Evolutionary conservation across 176 grass and related monocot genomes (phyloP).

Genomic region (Sorghum bicolor): DNA sequence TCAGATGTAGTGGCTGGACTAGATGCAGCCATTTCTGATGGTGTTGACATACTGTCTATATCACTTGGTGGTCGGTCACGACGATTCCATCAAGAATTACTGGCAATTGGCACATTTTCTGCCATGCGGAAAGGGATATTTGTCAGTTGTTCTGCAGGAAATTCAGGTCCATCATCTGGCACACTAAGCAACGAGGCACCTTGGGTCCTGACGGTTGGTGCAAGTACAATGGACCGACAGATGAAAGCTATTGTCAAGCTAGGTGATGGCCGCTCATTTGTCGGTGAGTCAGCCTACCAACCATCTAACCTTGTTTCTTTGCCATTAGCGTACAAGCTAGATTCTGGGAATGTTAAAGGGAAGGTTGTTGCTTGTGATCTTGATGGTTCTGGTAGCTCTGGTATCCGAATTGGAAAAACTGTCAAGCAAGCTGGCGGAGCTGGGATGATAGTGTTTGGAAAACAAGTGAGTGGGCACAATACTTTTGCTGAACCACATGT

Average conservation of each 20-base stretch:
- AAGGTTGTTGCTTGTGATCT: conserved; percentile 28
- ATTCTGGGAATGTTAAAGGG: not conserved
- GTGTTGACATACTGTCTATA: conserved; percentile 52
- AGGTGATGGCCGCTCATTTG: conserved; percentile 16
- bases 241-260: conserved; percentile 42
- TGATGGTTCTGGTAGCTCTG: no score
- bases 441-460: conserved; percentile 33
- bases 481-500: conserved; percentile 26
- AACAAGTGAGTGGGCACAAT: not conserved
- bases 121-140: conserved; percentile 40
- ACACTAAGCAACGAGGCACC: conserved; percentile 27
- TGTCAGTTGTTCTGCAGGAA: conserved; percentile 39
- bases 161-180: not conserved
- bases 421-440: not conserved
- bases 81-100: conserved; percentile 25
- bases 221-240: conserved; percentile 44
- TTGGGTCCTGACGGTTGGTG: conserved; percentile 49
- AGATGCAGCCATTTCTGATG: conserved; percentile 47
- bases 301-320: conserved; percentile 5
- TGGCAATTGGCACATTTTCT: conserved; percentile 28
- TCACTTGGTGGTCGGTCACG: not conserved
- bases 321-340: not conserved
- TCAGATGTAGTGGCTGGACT: conserved; percentile 37
- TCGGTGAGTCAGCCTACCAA: conserved; percentile 50
- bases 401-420: not conserved